Conservation (phyloP, 495 filamentous ascomycete genomes). For the Penicillium paxilli region DNA sequence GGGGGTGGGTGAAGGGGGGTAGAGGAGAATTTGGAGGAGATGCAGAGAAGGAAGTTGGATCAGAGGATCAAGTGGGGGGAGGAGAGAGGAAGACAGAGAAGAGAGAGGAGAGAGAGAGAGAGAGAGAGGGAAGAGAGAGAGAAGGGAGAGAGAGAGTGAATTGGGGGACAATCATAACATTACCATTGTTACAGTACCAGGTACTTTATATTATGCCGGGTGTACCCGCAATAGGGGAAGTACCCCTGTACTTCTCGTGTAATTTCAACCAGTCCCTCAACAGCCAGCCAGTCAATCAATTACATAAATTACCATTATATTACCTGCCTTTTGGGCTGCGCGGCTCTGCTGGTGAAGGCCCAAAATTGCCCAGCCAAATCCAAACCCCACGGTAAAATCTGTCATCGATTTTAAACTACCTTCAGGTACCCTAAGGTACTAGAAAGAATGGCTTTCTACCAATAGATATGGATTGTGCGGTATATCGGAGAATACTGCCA, state of each 20-base stretch:
- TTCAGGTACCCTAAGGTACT: too few relatives aligned
- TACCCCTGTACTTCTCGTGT: neutral
- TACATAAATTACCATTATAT: neutral
- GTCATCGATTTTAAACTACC: too few relatives aligned
- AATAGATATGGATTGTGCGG: neutral
- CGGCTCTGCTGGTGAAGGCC: neutral
- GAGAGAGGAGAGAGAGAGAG: constrained; percentile 17
- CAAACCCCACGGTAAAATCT: neutral
- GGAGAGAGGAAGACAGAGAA: neutral
- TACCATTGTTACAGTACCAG: constrained; percentile 19
- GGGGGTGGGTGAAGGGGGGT: constrained; percentile 2
- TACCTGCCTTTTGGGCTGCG: neutral
- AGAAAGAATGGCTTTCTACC: too few relatives aligned
- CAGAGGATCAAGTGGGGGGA: constrained; percentile 30
- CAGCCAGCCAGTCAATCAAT: neutral
- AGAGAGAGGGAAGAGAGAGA: constrained; percentile 16
- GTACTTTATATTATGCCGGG: constrained; percentile 4
- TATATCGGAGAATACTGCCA: neutral
- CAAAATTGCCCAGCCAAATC: neutral
- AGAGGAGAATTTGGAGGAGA: constrained; percentile 16
- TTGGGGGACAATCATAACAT: constrained; percentile 29
- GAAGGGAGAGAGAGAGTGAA: constrained; percentile 11
- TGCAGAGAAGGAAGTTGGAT: constrained; percentile 29
- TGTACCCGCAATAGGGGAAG: neutral
- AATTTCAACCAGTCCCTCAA: neutral